Evolutionary conservation across 495 filamentous ascomycete genomes (phyloP).

Genomic region (Rostrohypoxylon terebratum): DNA sequence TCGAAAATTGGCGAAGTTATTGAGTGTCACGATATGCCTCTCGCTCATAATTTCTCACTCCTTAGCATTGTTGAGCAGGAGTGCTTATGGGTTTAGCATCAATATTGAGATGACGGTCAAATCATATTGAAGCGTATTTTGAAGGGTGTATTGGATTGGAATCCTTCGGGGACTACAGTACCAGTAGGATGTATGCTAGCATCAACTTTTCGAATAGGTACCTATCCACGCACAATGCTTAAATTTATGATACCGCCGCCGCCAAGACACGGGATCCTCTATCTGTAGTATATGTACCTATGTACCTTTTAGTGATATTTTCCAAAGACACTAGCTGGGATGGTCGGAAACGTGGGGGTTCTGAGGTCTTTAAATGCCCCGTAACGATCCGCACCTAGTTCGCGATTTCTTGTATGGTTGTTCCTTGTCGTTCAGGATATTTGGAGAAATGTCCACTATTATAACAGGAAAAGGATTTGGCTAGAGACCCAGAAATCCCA

Average conservation of each 20-base stretch:
- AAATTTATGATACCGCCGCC: slow-evolving; percentile 31
- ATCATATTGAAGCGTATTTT: not conserved
- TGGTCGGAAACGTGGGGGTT: slow-evolving; percentile 26
- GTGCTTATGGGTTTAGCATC: not conserved
- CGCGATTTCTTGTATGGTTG: slow-evolving; percentile 1
- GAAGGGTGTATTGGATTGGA: not conserved
- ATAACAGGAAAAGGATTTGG: not conserved
- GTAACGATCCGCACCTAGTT: slow-evolving; percentile 4
- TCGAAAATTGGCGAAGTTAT: slow-evolving; percentile 26
- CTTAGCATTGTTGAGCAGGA: slow-evolving; percentile 10
- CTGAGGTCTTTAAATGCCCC: slow-evolving; percentile 11
- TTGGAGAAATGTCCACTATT: slow-evolving; percentile 23
- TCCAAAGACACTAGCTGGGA: not conserved
- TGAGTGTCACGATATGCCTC: slow-evolving; percentile 12
- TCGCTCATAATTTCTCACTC: slow-evolving; percentile 1
- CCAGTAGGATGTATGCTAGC: slow-evolving; percentile 17
- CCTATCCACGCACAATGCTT: not conserved
- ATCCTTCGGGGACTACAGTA: slow-evolving; percentile 20
- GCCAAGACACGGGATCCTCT: not conserved
- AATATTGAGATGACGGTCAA: not conserved
- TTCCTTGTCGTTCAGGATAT: slow-evolving; percentile 8
- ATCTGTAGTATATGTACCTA: too few relatives aligned
- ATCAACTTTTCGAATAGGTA: slow-evolving; percentile 4
- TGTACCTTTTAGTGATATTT: slow-evolving; percentile 11
- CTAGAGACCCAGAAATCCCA: not conserved